phyloP scores from a whole-genome alignment of 2,329 filamentous ascomycete genomes.

The Sarocladium strictum region DNA sequence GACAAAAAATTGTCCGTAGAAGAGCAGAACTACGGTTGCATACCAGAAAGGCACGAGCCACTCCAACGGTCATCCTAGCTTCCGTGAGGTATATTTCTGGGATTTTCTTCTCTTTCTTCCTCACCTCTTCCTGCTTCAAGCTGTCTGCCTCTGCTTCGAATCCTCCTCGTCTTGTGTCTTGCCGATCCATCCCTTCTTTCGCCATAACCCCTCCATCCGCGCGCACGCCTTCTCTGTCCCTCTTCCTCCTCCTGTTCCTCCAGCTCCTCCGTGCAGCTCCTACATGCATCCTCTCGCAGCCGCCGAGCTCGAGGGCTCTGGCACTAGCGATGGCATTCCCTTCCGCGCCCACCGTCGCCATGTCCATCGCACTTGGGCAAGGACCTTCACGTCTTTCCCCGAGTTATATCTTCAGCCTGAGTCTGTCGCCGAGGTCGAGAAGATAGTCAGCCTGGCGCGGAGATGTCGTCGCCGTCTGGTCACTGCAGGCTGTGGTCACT shows the following conservation, averaged over 20 bases:
- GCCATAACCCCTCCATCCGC: background rate
- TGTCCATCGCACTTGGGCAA: conserved; percentile 88
- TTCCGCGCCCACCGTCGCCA: conserved; percentile 72
- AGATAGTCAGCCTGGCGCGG: conserved; percentile 73
- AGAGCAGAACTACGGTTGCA: background rate
- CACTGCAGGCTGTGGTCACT: conserved; percentile 86
- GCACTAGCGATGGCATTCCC: conserved; percentile 42
- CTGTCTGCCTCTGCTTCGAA: background rate
- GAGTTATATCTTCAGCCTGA: conserved; percentile 88
- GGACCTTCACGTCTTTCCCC: conserved; percentile 81
- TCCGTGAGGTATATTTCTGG: conserved; percentile 1
- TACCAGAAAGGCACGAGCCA: conserved; percentile 1
- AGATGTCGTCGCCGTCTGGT: conserved; percentile 75
- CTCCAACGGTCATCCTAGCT: background rate
- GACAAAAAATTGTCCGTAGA: background rate
- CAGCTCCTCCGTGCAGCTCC: background rate
- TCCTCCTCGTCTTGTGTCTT: background rate
- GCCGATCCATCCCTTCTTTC: background rate
- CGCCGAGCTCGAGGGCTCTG: conserved; percentile 25
- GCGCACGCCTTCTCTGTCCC: background rate
- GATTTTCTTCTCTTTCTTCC: background rate
- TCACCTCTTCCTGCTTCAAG: background rate
- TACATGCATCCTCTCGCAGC: conserved; percentile 30
- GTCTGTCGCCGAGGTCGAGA: conserved; percentile 74
- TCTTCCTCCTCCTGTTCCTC: background rate